Percentiles rank a stretch among this genome's conserved stretches.
Conservation (phyloP, 148 eudicot species). For the Pouteria glomerata region DNA sequence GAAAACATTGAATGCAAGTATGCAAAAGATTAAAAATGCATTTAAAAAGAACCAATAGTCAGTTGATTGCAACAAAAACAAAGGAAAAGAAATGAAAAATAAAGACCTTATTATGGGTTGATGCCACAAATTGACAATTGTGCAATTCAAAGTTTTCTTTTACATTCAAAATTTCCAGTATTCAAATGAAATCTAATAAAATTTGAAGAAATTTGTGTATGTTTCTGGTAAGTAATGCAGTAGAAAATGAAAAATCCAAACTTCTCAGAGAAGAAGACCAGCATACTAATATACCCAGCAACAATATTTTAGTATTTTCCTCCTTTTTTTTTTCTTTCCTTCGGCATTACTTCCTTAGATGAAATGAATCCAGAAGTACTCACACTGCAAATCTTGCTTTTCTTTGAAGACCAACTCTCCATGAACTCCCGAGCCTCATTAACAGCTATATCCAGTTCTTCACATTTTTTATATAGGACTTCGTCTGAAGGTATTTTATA, state of each 20-base stretch:
- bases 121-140: constrained; percentile 1
- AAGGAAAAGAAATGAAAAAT: neutral
- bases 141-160: neutral
- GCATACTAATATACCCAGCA: neutral
- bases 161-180: neutral
- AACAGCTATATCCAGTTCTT: constrained; percentile 59
- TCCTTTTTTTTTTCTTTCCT: neutral
- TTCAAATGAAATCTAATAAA: neutral
- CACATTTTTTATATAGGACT: constrained; percentile 56
- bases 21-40: neutral
- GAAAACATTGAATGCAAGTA: constrained; percentile 7
- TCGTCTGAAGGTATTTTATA: constrained; percentile 41
- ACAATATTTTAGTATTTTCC: neutral
- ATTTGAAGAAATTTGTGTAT: constrained; percentile 1
- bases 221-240: neutral
- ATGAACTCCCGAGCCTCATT: constrained; percentile 77
- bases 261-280: neutral
- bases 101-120: neutral
- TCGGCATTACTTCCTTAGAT: neutral
- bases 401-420: constrained; percentile 69
- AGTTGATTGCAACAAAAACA: neutral
- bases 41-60: neutral
- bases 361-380: constrained; percentile 30
- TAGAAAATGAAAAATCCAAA: neutral
- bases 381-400: constrained; percentile 67